Percentiles rank a stretch among this genome's conserved stretches.
Conservation (phyloP, 1,284 basidiomycete species). For the Calocybe gambosa region DNA sequence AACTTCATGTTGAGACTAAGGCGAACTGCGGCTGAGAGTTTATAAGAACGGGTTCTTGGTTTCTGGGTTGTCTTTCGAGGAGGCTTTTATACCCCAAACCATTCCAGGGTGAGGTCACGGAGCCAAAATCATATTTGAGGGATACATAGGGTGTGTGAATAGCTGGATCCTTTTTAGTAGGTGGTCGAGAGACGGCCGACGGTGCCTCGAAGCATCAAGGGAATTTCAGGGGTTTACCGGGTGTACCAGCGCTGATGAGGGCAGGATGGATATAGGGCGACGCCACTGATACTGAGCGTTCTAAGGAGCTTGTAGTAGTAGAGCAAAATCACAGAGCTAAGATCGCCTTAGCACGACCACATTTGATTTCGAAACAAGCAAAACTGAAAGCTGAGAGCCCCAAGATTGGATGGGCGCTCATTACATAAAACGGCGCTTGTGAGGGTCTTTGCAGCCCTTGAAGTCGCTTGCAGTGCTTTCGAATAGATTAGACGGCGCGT, state of each 20-base stretch:
- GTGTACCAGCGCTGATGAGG: too few species aligned
- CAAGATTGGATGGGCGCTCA: background rate
- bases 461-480: background rate
- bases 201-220: background rate
- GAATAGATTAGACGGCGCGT: background rate
- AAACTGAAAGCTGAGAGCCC: too few species aligned
- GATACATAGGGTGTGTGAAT: background rate
- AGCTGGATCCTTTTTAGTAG: background rate
- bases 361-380: too few species aligned
- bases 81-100: background rate
- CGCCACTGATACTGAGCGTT: too few species aligned
- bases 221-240: background rate
- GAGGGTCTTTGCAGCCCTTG: background rate
- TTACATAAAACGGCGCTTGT: background rate
- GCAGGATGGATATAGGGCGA: too few species aligned
- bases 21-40: background rate
- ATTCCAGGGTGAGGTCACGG: background rate
- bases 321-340: too few species aligned
- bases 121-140: background rate
- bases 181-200: too few species aligned
- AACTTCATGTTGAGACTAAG: constrained; percentile 12
- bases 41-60: constrained; percentile 1
- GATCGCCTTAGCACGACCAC: too few species aligned
- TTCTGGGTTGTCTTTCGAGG: background rate
- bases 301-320: too few species aligned